Evolutionary conservation across 1,284 basidiomycete species (phyloP).

Genomic region (Xerocomus amazonicus): DNA sequence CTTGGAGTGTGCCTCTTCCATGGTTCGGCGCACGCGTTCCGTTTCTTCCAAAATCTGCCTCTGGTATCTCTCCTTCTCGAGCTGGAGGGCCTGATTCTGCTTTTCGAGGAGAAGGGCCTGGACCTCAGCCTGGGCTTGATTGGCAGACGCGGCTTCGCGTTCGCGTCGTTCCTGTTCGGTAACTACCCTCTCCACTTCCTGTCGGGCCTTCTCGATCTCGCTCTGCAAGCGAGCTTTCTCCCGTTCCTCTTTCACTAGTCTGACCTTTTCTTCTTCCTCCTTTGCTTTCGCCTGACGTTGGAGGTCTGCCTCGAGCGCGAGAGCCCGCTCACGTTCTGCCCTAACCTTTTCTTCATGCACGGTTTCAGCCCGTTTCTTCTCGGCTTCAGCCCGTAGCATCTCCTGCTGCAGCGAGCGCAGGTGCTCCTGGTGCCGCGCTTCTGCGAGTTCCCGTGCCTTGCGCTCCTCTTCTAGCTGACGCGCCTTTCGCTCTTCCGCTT

Average conservation of each 20-base stretch:
- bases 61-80: conserved; percentile 29
- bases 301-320: conserved; percentile 30
- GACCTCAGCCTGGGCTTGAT: conserved; percentile 28
- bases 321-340: conserved; percentile 31
- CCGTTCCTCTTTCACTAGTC: conserved; percentile 22
- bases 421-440: conserved; percentile 31
- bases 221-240: conserved; percentile 28
- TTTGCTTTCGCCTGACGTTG: conserved; percentile 22
- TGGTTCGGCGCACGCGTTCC: conserved; percentile 24
- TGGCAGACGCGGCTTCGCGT: conserved; percentile 23
- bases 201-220: conserved; percentile 28
- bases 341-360: conserved; percentile 28
- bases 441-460: conserved; percentile 25
- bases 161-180: conserved; percentile 28
- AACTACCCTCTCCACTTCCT: conserved; percentile 24
- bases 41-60: conserved; percentile 26
- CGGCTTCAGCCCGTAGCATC: conserved; percentile 26
- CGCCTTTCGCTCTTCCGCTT: conserved; percentile 26
- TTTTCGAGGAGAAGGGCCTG: conserved; percentile 26
- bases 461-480: conserved; percentile 32
- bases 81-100: conserved; percentile 19
- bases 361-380: conserved; percentile 20
- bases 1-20: conserved; percentile 28
- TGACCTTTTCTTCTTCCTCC: conserved; percentile 29
- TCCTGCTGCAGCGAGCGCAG: conserved; percentile 27